Percentiles rank a stretch among this genome's conserved stretches.
Evolutionary conservation across 495 filamentous ascomycete genomes (phyloP).

Genomic region (Chaetomium cochliodes): DNA sequence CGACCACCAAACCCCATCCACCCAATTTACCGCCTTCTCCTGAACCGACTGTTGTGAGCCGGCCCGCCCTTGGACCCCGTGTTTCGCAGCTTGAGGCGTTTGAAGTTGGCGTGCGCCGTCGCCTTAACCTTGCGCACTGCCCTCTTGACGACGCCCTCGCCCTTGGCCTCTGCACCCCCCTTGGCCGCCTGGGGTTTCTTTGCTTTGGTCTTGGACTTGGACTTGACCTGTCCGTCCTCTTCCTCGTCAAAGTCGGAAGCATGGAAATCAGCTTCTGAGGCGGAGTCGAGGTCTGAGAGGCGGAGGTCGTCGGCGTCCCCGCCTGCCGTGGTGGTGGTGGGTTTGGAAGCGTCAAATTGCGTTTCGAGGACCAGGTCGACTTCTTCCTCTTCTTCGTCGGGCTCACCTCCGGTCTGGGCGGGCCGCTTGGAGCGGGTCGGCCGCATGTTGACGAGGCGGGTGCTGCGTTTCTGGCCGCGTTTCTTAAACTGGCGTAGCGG

Average conservation of each 20-base stretch:
- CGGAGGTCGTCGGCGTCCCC: slow-evolving; percentile 30
- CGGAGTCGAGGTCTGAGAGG: slow-evolving; percentile 4
- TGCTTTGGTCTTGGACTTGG: slow-evolving; percentile 33
- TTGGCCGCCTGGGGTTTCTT: slow-evolving; percentile 35
- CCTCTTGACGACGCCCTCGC: slow-evolving; percentile 56
- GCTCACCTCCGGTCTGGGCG: slow-evolving; percentile 11
- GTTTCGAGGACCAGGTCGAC: slow-evolving; percentile 45
- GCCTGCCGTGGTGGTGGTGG: slow-evolving; percentile 22
- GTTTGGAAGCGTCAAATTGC: slow-evolving; percentile 32
- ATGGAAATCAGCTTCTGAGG: neutral
- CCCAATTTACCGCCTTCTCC: slow-evolving; percentile 41
- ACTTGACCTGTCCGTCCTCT: slow-evolving; percentile 31
- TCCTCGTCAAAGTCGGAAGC: slow-evolving; percentile 30
- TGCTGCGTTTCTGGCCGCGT: slow-evolving; percentile 87
- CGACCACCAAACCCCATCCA: too few species aligned
- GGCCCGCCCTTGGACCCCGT: slow-evolving; percentile 53
- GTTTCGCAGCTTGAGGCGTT: slow-evolving; percentile 74
- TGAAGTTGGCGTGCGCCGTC: slow-evolving; percentile 78
- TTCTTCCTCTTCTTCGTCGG: slow-evolving; percentile 21
- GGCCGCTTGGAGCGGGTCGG: slow-evolving; percentile 48
- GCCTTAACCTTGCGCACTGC: slow-evolving; percentile 66
- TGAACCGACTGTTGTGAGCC: slow-evolving; percentile 49
- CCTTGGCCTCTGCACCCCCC: slow-evolving; percentile 37
- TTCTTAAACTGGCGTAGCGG: slow-evolving; percentile 76
- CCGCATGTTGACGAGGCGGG: slow-evolving; percentile 71